phyloP scores from a whole-genome alignment of 495 filamentous ascomycete species.

The Penicillium macrosclerotiorum region DNA sequence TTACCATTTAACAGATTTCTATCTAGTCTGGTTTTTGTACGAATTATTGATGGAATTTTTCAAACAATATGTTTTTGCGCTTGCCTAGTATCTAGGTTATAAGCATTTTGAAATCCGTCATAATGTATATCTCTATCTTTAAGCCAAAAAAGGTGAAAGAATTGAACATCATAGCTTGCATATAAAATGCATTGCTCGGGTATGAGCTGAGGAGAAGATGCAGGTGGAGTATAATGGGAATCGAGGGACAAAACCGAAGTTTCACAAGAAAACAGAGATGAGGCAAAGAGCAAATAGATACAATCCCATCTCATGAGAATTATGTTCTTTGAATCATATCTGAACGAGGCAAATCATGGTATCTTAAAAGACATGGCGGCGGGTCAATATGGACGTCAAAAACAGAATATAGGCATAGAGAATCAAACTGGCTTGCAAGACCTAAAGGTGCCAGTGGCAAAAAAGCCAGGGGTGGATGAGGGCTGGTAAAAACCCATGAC shows the following conservation, averaged over 20 bases:
- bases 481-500: no score
- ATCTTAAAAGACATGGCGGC: slow-evolving; percentile 31
- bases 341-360: slow-evolving; percentile 27
- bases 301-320: slow-evolving; percentile 21
- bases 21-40: no score
- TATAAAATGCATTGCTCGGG: no score
- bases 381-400: slow-evolving; percentile 16
- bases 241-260: not conserved
- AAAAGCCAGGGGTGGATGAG: no score
- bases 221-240: not conserved
- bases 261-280: slow-evolving; percentile 9
- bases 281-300: slow-evolving; percentile 13
- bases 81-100: no score
- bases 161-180: no score
- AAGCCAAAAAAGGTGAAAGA: no score
- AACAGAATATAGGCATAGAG: slow-evolving; percentile 18
- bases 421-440: not conserved
- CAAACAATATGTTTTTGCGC: no score
- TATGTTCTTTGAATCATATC: slow-evolving; percentile 32
- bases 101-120: no score
- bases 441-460: no score
- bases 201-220: not conserved
- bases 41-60: no score
- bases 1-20: not conserved
- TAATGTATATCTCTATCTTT: no score